Evolutionary conservation across 306 rosid species (phyloP).

Genomic region (Cucurbita pepo): DNA sequence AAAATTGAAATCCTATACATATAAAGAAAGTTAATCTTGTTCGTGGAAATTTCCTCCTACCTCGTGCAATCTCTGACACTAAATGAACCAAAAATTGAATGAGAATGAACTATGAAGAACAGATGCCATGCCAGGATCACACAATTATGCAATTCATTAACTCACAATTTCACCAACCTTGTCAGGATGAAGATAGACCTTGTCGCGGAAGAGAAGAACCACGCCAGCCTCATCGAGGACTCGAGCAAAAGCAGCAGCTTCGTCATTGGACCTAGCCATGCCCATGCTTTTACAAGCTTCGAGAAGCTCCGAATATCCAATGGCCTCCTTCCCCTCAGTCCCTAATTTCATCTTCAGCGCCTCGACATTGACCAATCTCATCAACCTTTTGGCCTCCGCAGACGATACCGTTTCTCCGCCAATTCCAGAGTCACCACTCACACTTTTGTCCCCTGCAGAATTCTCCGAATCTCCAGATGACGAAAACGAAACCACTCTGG

Average conservation of each 20-base stretch:
- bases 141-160: neutral
- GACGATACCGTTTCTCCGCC: slow-evolving; percentile 30
- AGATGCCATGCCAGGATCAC: neutral
- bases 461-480: neutral
- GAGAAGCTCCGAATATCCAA: slow-evolving; percentile 53
- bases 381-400: slow-evolving; percentile 66
- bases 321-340: slow-evolving; percentile 54
- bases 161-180: slow-evolving; percentile 25
- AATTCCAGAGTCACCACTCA: neutral
- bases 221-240: slow-evolving; percentile 94
- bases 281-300: slow-evolving; percentile 64
- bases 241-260: slow-evolving; percentile 58
- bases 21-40: neutral
- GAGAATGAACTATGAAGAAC: neutral
- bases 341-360: slow-evolving; percentile 56
- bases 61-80: neutral
- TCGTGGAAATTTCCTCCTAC: neutral
- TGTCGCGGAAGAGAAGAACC: slow-evolving; percentile 65
- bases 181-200: slow-evolving; percentile 88
- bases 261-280: slow-evolving; percentile 49
- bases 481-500: neutral
- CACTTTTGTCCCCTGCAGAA: neutral
- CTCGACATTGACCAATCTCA: slow-evolving; percentile 89
- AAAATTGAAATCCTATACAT: neutral
- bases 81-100: neutral